Conservation (phyloP, 176 grass and related monocot species). For the Chloris gayana region DNA sequence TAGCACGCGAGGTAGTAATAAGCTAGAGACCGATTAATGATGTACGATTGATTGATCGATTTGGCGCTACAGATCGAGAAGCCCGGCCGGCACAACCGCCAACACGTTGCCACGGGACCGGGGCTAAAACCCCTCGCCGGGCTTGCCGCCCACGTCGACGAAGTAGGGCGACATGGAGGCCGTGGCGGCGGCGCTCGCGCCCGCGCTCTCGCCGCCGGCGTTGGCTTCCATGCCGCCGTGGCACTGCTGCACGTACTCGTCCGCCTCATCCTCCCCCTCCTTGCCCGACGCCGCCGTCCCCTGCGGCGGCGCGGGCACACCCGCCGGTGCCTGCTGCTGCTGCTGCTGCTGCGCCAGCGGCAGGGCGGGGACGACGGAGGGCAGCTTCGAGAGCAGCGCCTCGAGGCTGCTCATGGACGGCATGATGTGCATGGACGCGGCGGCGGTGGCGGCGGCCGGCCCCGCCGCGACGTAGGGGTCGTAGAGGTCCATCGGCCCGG, state of each 20-base stretch:
- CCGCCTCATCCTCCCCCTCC: conserved; percentile 42
- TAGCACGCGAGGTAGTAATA: neutral
- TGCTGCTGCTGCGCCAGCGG: neutral
- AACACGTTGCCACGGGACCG: neutral
- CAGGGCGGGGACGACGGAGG: conserved; percentile 58
- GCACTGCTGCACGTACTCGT: conserved; percentile 54
- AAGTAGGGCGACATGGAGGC: conserved; percentile 53
- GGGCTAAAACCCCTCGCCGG: conserved; percentile 59
- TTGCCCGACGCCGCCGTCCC: neutral
- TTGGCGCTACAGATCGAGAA: neutral
- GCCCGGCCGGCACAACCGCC: neutral
- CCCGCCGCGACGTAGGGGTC: conserved; percentile 50
- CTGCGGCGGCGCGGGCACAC: neutral
- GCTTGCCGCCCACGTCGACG: conserved; percentile 55
- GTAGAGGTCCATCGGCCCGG: conserved; percentile 58
- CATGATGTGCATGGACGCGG: conserved; percentile 64
- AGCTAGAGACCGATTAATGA: conserved; percentile 13
- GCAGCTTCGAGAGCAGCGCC: conserved; percentile 94
- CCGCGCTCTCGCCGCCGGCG: conserved; percentile 38
- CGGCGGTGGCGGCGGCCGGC: neutral
- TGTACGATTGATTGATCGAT: conserved; percentile 8
- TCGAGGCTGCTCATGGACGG: conserved; percentile 99
- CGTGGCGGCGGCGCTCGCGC: conserved; percentile 20
- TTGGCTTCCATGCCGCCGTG: conserved; percentile 42
- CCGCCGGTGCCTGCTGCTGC: too few relatives aligned